Evolutionary conservation across 345 rosid genomes (phyloP).

Genomic region (Salix koriyanagi): DNA sequence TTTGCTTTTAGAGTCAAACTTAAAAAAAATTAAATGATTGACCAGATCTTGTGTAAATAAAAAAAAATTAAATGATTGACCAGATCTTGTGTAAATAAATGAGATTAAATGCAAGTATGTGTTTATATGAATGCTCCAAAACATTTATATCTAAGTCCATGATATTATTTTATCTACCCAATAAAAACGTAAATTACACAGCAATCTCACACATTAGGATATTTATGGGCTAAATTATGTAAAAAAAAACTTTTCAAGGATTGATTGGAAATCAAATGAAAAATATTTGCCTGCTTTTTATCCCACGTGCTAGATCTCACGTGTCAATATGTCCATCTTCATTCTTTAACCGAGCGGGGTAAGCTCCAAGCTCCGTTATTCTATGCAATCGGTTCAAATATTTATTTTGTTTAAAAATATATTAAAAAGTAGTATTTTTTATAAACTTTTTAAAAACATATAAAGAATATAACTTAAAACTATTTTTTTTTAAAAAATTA

Average conservation of each 20-base stretch:
- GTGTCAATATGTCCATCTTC: constrained; percentile 13
- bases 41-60: too few relatives aligned
- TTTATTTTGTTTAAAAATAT: too few relatives aligned
- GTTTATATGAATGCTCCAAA: background rate
- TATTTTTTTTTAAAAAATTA: too few relatives aligned
- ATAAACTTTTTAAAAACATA: too few relatives aligned
- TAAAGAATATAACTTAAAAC: too few relatives aligned
- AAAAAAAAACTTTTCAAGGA: background rate
- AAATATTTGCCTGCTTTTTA: background rate
- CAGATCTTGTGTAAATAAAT: too few relatives aligned
- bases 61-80: too few relatives aligned
- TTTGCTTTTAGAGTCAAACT: too few relatives aligned
- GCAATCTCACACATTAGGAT: too few relatives aligned
- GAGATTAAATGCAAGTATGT: background rate
- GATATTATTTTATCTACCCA: background rate
- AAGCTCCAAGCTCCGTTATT: background rate
- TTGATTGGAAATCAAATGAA: background rate
- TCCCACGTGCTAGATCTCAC: background rate
- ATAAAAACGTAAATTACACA: background rate
- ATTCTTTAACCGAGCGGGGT: constrained; percentile 2
- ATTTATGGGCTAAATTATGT: background rate
- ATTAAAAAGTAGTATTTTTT: too few relatives aligned
- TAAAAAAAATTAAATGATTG: too few relatives aligned
- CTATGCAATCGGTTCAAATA: background rate
- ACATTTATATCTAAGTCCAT: background rate